Evolutionary conservation across 108 stramenopile genomes (phyloP), one percentile per base, ranked within the genome.

Genomic region (Cylindrotheca closterium): DNA sequence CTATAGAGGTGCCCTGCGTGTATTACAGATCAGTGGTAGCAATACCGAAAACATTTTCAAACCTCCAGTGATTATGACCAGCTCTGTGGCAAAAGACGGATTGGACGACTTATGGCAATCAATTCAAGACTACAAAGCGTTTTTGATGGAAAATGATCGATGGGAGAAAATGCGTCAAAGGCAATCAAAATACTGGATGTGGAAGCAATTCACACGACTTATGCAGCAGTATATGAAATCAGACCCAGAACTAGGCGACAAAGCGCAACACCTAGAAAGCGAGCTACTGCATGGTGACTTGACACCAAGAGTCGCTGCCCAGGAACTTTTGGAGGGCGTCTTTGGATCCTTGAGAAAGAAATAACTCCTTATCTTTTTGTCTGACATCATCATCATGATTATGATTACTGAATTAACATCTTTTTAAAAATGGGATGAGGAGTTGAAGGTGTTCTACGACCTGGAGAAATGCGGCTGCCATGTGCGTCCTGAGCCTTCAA

Each of bases 111-210:
- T 89, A 54, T 93, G 86, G 83, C 23, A 77, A 0, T 51, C 58
- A 30, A 79, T 93, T 26, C 57, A 50, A 21, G 50, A 54, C 19
- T 87, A 77, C 51, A 67, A 73, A 48, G 26, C 74, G 0, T 63
- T 66, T 34, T 59, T 77, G 28, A 34, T 65, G 19, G 58, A 57
- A 30, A 77, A 60, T 21, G 84, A 81, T 19, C 67, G 75, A 51
- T 65, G 87, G 51, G 59, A 68, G n/a, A 66, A 78, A 28, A 78
- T 75, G 63, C 55, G 88, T 37, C 50, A 60, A 32, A 59, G 56
- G 31, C 91, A 93, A 62, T 60, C 68, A 48, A 60, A 77, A 32
- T 89, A 90, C 66, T 93, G 92, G 92, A 86, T 93, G 88, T 83
- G 83, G 81, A 83, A 87, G 51, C 57, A 71, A 55, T 69, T 73